A percentile compares a stretch with the other conserved stretches of the same genome.
These are phyloP conservation scores for Kodamaea leandrae DNA, from an alignment of 805 yeast species.

Conservation along the genomic window DNA sequence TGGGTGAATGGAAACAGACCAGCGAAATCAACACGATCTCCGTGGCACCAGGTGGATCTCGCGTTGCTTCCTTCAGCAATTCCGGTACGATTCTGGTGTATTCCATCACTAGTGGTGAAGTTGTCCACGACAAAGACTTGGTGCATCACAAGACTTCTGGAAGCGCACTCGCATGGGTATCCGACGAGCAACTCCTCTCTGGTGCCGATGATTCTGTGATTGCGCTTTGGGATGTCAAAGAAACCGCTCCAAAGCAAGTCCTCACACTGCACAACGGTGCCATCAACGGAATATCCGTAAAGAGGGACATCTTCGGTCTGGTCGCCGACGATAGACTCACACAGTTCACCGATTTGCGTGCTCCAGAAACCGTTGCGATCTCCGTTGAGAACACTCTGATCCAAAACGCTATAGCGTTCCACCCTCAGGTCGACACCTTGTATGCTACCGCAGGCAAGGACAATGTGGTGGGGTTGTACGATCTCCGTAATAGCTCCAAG, in stretches of 20 bases:
- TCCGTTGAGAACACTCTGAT: slow-evolving; percentile 47
- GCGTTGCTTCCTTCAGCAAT: slow-evolving; percentile 55
- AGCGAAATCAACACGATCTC: slow-evolving; percentile 67
- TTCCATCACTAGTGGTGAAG: slow-evolving; percentile 20
- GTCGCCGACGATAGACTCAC: slow-evolving; percentile 66
- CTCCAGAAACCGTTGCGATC: slow-evolving; percentile 37
- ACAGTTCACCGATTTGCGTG: slow-evolving; percentile 59
- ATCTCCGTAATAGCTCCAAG: slow-evolving; percentile 56
- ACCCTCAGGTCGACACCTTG: slow-evolving; percentile 51
- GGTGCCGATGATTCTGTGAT: slow-evolving; percentile 67
- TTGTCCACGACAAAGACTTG: slow-evolving; percentile 23
- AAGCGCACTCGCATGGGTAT: slow-evolving; percentile 68
- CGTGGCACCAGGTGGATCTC: slow-evolving; percentile 46
- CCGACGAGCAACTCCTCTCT: slow-evolving; percentile 47
- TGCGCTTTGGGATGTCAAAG: slow-evolving; percentile 64
- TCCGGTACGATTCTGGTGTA: slow-evolving; percentile 50
- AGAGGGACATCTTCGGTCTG: slow-evolving; percentile 54
- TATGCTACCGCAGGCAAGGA: slow-evolving; percentile 80
- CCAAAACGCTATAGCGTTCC: slow-evolving; percentile 69
- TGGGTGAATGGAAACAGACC: slow-evolving; percentile 56
- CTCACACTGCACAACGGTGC: slow-evolving; percentile 53
- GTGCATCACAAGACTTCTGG: slow-evolving; percentile 66
- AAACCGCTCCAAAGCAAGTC: slow-evolving; percentile 46
- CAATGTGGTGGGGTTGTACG: slow-evolving; percentile 71
- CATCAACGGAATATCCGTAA: slow-evolving; percentile 63